phyloP scores from a whole-genome alignment of 306 rosid species.

The Cucurbita argyrosperma region DNA sequence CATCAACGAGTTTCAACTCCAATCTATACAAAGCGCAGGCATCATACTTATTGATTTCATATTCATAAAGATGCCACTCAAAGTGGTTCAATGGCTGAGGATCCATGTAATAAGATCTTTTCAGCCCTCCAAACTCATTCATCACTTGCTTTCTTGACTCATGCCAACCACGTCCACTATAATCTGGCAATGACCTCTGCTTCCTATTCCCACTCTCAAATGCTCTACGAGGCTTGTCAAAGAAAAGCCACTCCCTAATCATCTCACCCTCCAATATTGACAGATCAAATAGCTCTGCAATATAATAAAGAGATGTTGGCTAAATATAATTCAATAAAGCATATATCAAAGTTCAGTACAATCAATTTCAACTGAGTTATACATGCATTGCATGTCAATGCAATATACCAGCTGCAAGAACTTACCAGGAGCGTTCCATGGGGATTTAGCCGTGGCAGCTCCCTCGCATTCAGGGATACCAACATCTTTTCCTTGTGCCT shows the following conservation, averaged over 20 bases:
- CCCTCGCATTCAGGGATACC: slow-evolving; percentile 98
- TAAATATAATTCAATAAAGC: background rate
- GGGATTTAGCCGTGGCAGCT: slow-evolving; percentile 97
- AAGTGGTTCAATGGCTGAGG: slow-evolving; percentile 80
- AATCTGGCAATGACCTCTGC: slow-evolving; percentile 97
- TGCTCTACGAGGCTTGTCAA: slow-evolving; percentile 95
- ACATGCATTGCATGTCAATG: background rate
- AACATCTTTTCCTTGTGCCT: slow-evolving; percentile 83
- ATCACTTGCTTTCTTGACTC: slow-evolving; percentile 99
- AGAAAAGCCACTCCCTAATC: slow-evolving; percentile 97
- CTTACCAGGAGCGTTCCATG: slow-evolving; percentile 98
- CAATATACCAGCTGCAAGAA: slow-evolving; percentile 1
- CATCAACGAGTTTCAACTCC: slow-evolving; percentile 89
- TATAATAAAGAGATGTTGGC: background rate
- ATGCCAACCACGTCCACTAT: slow-evolving; percentile 97
- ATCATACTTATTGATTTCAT: slow-evolving; percentile 89
- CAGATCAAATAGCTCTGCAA: slow-evolving; percentile 84
- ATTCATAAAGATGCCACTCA: slow-evolving; percentile 98
- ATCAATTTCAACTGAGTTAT: background rate
- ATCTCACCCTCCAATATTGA: slow-evolving; percentile 78
- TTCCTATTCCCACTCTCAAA: slow-evolving; percentile 98
- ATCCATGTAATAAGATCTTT: slow-evolving; percentile 97
- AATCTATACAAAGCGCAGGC: slow-evolving; percentile 81
- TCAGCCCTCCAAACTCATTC: slow-evolving; percentile 85
- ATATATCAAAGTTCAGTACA: background rate